Evolutionary conservation across 2,329 filamentous ascomycete species (phyloP), one percentile per base, ranked within the genome.

Genomic region (Polytolypa hystricis): DNA sequence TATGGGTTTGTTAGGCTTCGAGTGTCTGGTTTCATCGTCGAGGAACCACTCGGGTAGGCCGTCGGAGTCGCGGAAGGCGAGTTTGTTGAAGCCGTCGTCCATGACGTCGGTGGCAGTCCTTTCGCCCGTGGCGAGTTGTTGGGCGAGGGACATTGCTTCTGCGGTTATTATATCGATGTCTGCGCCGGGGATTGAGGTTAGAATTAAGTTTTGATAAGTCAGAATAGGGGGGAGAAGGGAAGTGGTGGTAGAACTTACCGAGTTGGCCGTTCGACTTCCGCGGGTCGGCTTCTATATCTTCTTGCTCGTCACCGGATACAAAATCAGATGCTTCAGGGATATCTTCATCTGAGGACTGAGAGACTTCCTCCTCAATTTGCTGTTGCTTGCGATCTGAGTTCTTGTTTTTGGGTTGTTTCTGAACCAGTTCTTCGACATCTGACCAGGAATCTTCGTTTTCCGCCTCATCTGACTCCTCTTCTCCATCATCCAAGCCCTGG

Each of bases 81-180:
- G 84, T 58, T 85, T 91, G 68, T 94, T 95, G 72, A 91, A 98
- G 27, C 79, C 80, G 43, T 96, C 89, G 53, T 98, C 93, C 30
- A 89, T 66, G 4, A 94, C 66, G 48, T 95, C 84, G 38, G 81
- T 62, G 30, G 75, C 81, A 1, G 79, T 82, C 59, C 81, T 87
- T 55, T 89, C 73, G 30, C 89, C 89, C 0, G 81, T 85, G 3
- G 87, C 91, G 41, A 98, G 79, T 54, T 85, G 76, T 47, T 96
- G 91, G 1, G 91, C 93, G 11, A 98, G 72, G 0, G 89, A 93
- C 91, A 98, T 98, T 45, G 93, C 91, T 67, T 98, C 91, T 4
- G 86, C 91, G n/a, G 91, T 98, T 54, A 96, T 93, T 52, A 98
- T 96, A 57, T 96, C 86, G 61, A 98, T 93, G 55, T 95, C 87